Base-by-base conservation (phyloP, 2,329 filamentous ascomycete genomes). In the Zymoseptoria tritici region DNA sequence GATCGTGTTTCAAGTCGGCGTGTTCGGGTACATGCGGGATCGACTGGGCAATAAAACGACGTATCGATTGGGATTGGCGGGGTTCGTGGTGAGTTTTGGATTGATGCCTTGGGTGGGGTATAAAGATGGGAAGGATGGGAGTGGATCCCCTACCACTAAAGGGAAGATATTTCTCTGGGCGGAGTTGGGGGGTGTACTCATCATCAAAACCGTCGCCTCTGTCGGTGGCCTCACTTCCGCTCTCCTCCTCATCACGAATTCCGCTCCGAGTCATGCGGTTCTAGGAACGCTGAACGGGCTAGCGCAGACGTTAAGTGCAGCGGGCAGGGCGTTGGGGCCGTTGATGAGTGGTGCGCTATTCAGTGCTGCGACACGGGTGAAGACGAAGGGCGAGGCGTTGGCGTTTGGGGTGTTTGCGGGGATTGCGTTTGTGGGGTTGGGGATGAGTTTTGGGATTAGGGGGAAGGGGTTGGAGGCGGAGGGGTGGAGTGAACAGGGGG, bases 91-190 rank as follows among this genome's bases (percentile, higher is more conserved):
- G 11, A 87, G 90, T 9, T 96, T 97, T 79, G 74, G 90, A 2
- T 74, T 94, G 46, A 96, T 96, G 85, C 94, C 94, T 0, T 96
- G 88, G 78, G 85, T 97, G 21, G 90, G 91, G 0, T 92, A 96
- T 69, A 82, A 85, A 60, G 82, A 88, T 58, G 80, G 82, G 16
- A 71, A 78, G 3, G 59, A 65, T 2, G 77, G 77, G 1, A 63
- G 66, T 9, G 72, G 69, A 1, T 79, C 85, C 52, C 85, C 85
- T 0, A 67, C 75, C 1, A 81, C 77, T 4, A 59, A 58, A 13
- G 86, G 88, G 42, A 85, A 85, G 53, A 75, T 80, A 0, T 89
- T 89, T 83, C 75, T 97, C 22, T 96, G 91, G 75, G 71, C 84
- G 3, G 91, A 97, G 73, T 76, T 97, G n/a, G 91, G 89, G 0